Conservation (phyloP, 176 grass and related monocot genomes). For the Raddia distichophylla region DNA sequence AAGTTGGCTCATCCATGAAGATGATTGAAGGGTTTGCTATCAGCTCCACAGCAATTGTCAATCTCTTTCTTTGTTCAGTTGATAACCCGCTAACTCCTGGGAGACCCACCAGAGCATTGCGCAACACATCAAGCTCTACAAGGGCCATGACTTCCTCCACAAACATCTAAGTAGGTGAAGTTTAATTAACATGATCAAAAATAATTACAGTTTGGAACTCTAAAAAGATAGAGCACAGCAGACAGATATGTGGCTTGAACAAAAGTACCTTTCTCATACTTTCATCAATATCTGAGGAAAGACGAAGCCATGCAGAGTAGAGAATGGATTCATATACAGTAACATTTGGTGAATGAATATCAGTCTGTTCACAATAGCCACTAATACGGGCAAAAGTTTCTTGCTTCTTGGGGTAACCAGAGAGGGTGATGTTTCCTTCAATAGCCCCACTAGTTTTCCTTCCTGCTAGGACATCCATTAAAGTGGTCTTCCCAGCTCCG, state of each 20-base stretch:
- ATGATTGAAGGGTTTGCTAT: constrained; percentile 92
- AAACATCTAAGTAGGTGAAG: constrained; percentile 57
- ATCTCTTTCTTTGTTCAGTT: constrained; percentile 85
- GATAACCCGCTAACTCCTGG: constrained; percentile 79
- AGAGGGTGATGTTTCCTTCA: constrained; percentile 78
- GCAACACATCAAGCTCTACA: constrained; percentile 79
- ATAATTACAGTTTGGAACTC: neutral
- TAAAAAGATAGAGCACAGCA: neutral
- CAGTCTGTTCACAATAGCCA: constrained; percentile 88
- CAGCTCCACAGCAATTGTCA: constrained; percentile 88
- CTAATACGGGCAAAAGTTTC: constrained; percentile 88
- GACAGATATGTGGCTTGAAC: neutral
- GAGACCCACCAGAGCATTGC: constrained; percentile 80
- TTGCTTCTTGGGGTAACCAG: constrained; percentile 80
- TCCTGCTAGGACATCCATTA: constrained; percentile 95
- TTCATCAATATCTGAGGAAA: constrained; percentile 63
- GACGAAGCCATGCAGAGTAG: constrained; percentile 90
- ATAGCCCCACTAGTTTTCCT: constrained; percentile 83
- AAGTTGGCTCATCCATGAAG: constrained; percentile 98
- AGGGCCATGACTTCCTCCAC: constrained; percentile 93
- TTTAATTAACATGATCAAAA: constrained; percentile 7
- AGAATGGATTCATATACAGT: constrained; percentile 76
- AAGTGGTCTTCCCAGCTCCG: constrained; percentile 93
- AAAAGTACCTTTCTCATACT: constrained; percentile 55
- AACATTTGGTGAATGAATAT: constrained; percentile 89